Base-by-base conservation (phyloP, 116 monocot species). In the Papilionanthe hybrid region DNA sequence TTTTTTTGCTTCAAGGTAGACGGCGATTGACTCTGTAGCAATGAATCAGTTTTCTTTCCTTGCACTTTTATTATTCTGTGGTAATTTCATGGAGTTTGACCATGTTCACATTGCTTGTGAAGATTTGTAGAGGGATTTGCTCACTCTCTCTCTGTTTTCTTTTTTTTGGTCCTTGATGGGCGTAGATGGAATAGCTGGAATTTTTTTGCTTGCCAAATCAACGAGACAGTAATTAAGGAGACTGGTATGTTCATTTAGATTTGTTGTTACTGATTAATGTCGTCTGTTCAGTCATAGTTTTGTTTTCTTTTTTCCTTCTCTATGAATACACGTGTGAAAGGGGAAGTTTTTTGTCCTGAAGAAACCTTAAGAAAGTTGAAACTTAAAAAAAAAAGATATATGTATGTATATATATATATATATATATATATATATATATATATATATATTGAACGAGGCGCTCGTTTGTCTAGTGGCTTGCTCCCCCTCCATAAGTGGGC, bases 171-270 rank as follows among this genome's bases (percentile, higher is more conserved):
- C 5, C 48, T 4, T 75, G 75, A 48, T 20, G 48, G 23, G 49
- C 79, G 74, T 82, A 92, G 92, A 75, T 93, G 93, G 93, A 93
- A 93, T 77, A 93, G 93, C 78, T 93, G 93, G 93, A 93, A 93
- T 74, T 93, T 90, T 88, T 93, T 93, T 83, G 93, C 76, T 42
- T 93, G 93, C 72, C 82, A 90, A 80, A 93, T 93, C 75, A 93
- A 93, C 71, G 93, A 90, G 78, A 88, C 81, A 63, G 83, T 93
- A 20, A 93, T 93, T 56, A 86, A 83, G 56, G 87, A 90, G 80
- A 93, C 93, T 82, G 93, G 91, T 91, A 55, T 18, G 75, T 11
- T 81, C 37, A 12, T 49, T 9, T 13, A 25, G 45, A 42, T 11
- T 20, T 45, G 49, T 73, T 43, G 41, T 43, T 43, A n/a, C 44